Evolutionary conservation across 2,329 filamentous ascomycete species (phyloP).

Genomic region (Arthrobotrys conoides): DNA sequence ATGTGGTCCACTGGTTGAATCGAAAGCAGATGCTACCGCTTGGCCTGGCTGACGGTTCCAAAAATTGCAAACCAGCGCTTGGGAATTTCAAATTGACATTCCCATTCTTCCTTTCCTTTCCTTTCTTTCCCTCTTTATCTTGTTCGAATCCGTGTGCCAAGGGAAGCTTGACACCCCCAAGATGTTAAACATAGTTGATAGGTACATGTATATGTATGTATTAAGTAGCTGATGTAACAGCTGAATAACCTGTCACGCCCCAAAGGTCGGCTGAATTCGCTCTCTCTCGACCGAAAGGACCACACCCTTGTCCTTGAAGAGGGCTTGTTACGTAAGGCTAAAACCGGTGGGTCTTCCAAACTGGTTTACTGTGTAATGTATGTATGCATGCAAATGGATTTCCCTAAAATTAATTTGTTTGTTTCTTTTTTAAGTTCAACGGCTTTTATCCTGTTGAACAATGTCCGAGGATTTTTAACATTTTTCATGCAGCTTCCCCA

Average conservation of each 20-base stretch:
- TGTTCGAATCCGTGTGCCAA: constrained; percentile 16
- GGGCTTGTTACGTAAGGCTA: constrained; percentile 60
- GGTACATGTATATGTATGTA: too few relatives aligned
- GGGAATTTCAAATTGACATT: constrained; percentile 36
- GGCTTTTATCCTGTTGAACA: constrained; percentile 46
- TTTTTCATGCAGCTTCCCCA: constrained; percentile 27
- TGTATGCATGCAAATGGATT: too few relatives aligned
- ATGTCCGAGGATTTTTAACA: constrained; percentile 24
- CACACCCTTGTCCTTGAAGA: constrained; percentile 13
- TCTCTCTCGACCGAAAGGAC: constrained; percentile 53
- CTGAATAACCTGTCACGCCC: constrained; percentile 43
- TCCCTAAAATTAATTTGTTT: neutral
- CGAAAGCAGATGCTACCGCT: neutral
- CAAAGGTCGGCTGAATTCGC: constrained; percentile 15
- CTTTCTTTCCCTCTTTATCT: neutral
- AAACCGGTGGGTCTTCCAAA: constrained; percentile 12
- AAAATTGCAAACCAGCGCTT: constrained; percentile 23
- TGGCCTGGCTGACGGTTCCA: constrained; percentile 13
- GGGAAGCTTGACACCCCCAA: constrained; percentile 54
- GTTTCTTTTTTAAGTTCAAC: constrained; percentile 29
- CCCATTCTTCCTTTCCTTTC: neutral
- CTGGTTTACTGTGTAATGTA: constrained; percentile 18
- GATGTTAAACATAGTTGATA: too few relatives aligned
- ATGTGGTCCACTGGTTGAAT: neutral
- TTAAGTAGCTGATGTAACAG: constrained; percentile 57